Percentiles rank a stretch among this genome's conserved stretches.
Conservation (phyloP, 371 early-diverging fungal genomes). For the Parasitella parasitica region DNA sequence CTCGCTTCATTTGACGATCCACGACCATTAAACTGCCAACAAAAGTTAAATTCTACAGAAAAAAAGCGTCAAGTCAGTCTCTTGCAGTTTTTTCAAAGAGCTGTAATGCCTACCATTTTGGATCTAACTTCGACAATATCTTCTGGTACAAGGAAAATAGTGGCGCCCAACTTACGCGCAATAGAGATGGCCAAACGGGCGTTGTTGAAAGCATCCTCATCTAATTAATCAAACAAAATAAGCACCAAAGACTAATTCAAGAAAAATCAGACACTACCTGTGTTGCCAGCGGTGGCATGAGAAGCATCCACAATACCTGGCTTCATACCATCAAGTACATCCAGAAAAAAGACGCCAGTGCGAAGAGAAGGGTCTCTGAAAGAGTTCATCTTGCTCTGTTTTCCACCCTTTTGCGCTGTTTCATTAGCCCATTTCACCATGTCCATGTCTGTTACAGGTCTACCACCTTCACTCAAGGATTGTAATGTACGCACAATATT, state of each 20-base stretch:
- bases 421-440: conserved; percentile 92
- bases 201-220: conserved; percentile 88
- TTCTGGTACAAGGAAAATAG: conserved; percentile 95
- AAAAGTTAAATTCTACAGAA: conserved; percentile 2
- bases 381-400: conserved; percentile 62
- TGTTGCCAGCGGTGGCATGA: conserved; percentile 71
- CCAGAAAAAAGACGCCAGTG: conserved; percentile 79
- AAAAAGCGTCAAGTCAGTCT: not conserved
- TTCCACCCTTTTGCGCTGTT: conserved; percentile 62
- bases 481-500: conserved; percentile 88
- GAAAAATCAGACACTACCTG: not conserved
- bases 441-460: conserved; percentile 82
- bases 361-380: conserved; percentile 80
- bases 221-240: conserved; percentile 23
- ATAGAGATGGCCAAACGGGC: conserved; percentile 96
- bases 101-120: conserved; percentile 70
- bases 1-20: conserved; percentile 2
- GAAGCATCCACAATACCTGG: conserved; percentile 85
- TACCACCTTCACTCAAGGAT: conserved; percentile 71
- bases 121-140: conserved; percentile 94
- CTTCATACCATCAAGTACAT: conserved; percentile 83
- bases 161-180: conserved; percentile 97
- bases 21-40: conserved; percentile 7
- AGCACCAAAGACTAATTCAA: not conserved
- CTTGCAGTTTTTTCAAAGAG: too few relatives aligned